Base-by-base conservation (phyloP, 495 filamentous ascomycete genomes). In the Penicillium coprophilum region DNA sequence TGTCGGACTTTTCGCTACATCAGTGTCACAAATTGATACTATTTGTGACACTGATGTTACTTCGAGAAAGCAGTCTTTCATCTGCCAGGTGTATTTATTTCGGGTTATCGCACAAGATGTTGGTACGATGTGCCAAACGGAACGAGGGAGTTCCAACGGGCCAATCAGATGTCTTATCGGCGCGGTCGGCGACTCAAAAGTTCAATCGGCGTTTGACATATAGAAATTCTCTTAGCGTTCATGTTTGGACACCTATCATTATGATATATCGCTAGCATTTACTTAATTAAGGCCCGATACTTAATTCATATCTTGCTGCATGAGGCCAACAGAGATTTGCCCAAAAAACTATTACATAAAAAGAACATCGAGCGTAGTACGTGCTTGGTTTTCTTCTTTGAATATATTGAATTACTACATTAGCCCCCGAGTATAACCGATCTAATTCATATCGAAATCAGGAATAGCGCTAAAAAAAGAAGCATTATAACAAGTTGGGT, bases 401-500 rank as follows among this genome's bases (percentile, higher is more conserved):
- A 45, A 24, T 40, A 9, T 44, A 13, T 23, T 24, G 27, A 36
- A 24, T 21, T 36, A 24, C 31, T 38, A 9, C 12, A 17, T 24
- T 34, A 13, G 9, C 28, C 27, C 41, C 52, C 52, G 31, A 43
- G 52, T 54, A 46, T 54, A 46, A 38, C 41, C 41, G 52, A 52
- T 41, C 21, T 56, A 61, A 36, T 53, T 59, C 15, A 66, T 49
- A 30, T 68, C 64, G 53, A 69, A 66, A 9, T 61, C 64, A 4
- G 66, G 41, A 36, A 69, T 55, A 5, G 50, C 45, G 21, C 50
- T 60, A 41, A 69, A 64, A 46, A 69, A 64, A 7, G 62, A 64
- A n/a, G 66, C 55, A 36, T 67, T 66, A 41, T 60, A 62, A 34
- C 66, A 69, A 1, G 66, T 67, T 5, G 66, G 66, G 55, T 69